Base-by-base conservation (phyloP, 2,329 filamentous ascomycete genomes). In the Fusarium abutilonis region DNA sequence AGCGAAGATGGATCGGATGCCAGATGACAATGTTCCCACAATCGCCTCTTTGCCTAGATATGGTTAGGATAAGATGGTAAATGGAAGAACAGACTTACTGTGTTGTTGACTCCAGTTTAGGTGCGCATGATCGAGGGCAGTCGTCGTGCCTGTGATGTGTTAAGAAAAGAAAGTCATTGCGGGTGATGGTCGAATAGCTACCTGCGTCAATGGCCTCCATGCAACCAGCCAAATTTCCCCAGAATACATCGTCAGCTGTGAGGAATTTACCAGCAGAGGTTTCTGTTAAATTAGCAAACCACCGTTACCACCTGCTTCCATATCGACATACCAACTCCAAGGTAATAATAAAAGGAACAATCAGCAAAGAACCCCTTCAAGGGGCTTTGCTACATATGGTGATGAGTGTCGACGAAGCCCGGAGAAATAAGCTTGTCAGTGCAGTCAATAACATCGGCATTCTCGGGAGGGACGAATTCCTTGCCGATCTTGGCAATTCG, bases 101-200 rank as follows among this genome's bases (percentile, higher is more conserved):
- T 60, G 2, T 9, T 40, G 2, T 43, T 46, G 4, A 46, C 34
- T 52, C 41, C 49, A 46, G 41, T 52, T 52, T 9, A 52, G 14
- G 7, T 63, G 60, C 0, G 60, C 63, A 26, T 64, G 60, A 1
- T 63, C 60, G 1, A 63, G 26, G 1, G 61, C 60, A 7, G 60
- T 64, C 0, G 60, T 63, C 4, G 60, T 63, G 1, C 60, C 60
- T 4, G 17, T 10, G 4, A 6, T 6, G 10, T 13, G 10, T 4
- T 19, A 10, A 38, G 15, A 5, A 11, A 8, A 19, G 6, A 10
- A 6, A 19, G 10, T 19, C 6, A 11, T 10, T 14, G 11, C 2
- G 36, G 21, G 17, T 14, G 1, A 3, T 10, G 19, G 14, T 14
- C 6, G 3, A 11, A 14, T 38, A 38, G 4, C 6, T 38, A 38